Evolutionary conservation across 2,329 filamentous ascomycete genomes (phyloP).

Genomic region (Alternaria sp.): DNA sequence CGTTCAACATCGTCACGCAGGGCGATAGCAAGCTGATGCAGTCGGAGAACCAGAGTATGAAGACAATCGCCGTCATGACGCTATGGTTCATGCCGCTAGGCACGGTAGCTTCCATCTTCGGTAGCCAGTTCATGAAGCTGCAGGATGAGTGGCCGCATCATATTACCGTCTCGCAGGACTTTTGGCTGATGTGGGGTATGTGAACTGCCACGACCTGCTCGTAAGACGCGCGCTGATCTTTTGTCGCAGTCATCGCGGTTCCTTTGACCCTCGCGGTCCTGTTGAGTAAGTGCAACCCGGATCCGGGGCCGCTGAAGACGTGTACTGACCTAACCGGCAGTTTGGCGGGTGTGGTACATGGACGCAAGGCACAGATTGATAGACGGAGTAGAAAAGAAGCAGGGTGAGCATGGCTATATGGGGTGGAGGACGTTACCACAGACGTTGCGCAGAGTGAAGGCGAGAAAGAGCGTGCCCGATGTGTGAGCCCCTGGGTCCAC

Average conservation of each 20-base stretch:
- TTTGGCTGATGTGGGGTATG: slow-evolving; percentile 37
- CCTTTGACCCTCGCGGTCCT: slow-evolving; percentile 31
- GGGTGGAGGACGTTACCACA: slow-evolving; percentile 22
- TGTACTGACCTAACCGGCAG: neutral
- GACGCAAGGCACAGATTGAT: slow-evolving; percentile 20
- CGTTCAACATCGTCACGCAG: slow-evolving; percentile 51
- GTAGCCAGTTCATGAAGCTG: slow-evolving; percentile 37
- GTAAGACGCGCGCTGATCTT: neutral
- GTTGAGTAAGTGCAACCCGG: neutral
- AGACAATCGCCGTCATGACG: slow-evolving; percentile 54
- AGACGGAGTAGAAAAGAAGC: slow-evolving; percentile 6
- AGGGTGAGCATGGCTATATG: slow-evolving; percentile 17
- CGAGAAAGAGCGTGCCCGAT: neutral
- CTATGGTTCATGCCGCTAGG: slow-evolving; percentile 53
- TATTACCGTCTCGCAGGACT: slow-evolving; percentile 34
- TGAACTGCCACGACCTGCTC: neutral
- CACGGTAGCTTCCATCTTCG: slow-evolving; percentile 40
- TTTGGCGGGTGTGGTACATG: slow-evolving; percentile 35
- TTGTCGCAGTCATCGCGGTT: slow-evolving; percentile 20
- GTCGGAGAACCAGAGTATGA: slow-evolving; percentile 53
- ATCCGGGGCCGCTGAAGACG: neutral
- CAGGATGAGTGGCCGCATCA: slow-evolving; percentile 25
- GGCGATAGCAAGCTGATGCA: slow-evolving; percentile 46
- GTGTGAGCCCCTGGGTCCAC: neutral
- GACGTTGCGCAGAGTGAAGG: neutral